Evolutionary conservation across 345 rosid genomes (phyloP), one percentile per base, ranked within the genome.

Genomic region (Excoecaria cochinchinensis): DNA sequence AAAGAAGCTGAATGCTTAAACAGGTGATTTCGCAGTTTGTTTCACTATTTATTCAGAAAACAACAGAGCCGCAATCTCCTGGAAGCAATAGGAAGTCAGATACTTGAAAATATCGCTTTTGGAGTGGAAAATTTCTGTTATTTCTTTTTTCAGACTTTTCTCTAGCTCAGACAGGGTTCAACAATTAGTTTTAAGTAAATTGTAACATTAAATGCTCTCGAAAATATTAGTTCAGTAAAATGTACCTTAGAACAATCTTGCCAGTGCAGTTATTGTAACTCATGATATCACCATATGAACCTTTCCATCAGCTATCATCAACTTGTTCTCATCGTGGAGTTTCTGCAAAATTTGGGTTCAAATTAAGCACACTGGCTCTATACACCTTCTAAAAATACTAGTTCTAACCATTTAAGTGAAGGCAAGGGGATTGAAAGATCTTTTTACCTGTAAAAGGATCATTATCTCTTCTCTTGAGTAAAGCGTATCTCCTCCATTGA

Each of bases 261-360:
- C 73, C 47, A 52, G 15, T 53, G 61, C 25, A 10, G 68, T 56
- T 48, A 63, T 55, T 68, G 11, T 66, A 64, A 57, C 62, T 84
- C 81, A 83, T 73, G 86, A 86, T 65, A 90, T 89, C 80, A 80
- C 80, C 83, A 95, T 89, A 65, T 85, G 93, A 85, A 91, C 97
- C 72, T 71, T 84, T 15, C 86, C 98, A 19, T 86, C 92, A 50
- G 85, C 90, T 69, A 95, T 87, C 98, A 93, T 93, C 85, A 95
- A 88, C 83, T 87, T 89, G 83, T 95, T 95, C 79, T 91, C 97
- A 70, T 90, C 93, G 81, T 95, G 95, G 76, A 95, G 85, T 86
- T 85, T 93, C 99, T 95, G 91, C 70, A 80, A 65, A 80, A 74
- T 74, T 22, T n/a, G 48, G 51, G 16, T 38, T 79, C 42, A 42